phyloP scores from a whole-genome alignment of 345 rosid species.

The Raphanus sativus region DNA sequence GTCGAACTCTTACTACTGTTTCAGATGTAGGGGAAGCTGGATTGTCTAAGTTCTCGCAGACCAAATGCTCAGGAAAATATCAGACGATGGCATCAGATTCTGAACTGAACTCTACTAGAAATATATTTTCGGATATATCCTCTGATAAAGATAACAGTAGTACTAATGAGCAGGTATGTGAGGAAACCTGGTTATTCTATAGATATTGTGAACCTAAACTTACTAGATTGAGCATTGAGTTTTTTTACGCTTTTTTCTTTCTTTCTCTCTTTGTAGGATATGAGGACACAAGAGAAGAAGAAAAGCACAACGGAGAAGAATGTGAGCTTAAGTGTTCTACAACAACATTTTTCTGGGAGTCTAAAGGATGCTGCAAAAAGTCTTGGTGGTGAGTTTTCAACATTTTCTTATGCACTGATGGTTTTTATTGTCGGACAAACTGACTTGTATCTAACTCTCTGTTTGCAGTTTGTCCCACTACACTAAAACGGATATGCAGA shows the following conservation, averaged over 20 bases:
- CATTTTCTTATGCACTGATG: background rate
- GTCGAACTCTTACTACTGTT: constrained; percentile 77
- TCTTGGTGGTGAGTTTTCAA: constrained; percentile 73
- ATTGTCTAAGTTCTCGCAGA: background rate
- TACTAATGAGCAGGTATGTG: constrained; percentile 50
- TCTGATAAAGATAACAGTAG: constrained; percentile 41
- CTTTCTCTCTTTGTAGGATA: constrained; percentile 36
- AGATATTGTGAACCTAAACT: background rate
- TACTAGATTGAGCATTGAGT: background rate
- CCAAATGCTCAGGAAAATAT: constrained; percentile 38
- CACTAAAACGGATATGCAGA: constrained; percentile 95
- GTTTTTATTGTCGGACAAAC: too few species aligned
- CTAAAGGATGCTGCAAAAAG: constrained; percentile 95
- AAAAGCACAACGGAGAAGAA: constrained; percentile 77
- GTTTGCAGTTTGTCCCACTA: constrained; percentile 86
- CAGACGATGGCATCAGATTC: constrained; percentile 38
- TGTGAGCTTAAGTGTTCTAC: constrained; percentile 86
- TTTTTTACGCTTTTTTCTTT: background rate
- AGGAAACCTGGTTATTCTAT: background rate
- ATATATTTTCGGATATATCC: constrained; percentile 34
- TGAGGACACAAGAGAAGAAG: constrained; percentile 65
- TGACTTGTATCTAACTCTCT: too few species aligned
- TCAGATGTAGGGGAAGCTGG: constrained; percentile 37
- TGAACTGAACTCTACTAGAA: constrained; percentile 39
- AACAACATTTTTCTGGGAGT: constrained; percentile 87